Percentiles rank a stretch among this genome's conserved stretches.
phyloP scores from a whole-genome alignment of 495 filamentous ascomycete genomes.

The Aspergillus homomorphus region DNA sequence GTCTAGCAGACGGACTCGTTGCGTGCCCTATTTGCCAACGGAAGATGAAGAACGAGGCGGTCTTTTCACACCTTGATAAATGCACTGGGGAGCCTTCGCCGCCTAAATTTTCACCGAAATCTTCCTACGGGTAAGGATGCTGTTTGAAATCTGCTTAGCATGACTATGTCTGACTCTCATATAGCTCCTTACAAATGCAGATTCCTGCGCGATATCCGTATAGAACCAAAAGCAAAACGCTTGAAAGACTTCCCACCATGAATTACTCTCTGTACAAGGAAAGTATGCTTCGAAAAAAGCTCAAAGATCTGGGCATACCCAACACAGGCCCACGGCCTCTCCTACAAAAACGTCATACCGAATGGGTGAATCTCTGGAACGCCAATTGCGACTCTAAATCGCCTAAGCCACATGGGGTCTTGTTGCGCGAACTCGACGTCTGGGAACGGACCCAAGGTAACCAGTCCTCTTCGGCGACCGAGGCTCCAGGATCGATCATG shows the following conservation, averaged over 20 bases:
- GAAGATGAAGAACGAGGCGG: slow-evolving; percentile 70
- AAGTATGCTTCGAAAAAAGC: slow-evolving; percentile 67
- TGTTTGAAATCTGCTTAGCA: not conserved
- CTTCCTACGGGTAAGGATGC: slow-evolving; percentile 32
- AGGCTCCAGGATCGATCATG: slow-evolving; percentile 49
- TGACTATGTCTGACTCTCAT: slow-evolving; percentile 2
- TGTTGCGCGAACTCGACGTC: slow-evolving; percentile 71
- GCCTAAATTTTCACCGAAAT: slow-evolving; percentile 9
- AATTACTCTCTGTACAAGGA: slow-evolving; percentile 84
- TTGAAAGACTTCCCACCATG: slow-evolving; percentile 66
- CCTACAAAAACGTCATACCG: slow-evolving; percentile 76
- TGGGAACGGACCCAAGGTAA: slow-evolving; percentile 79
- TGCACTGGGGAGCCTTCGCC: slow-evolving; percentile 33
- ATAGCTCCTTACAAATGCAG: slow-evolving; percentile 25
- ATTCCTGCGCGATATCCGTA: slow-evolving; percentile 10
- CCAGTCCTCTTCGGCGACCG: slow-evolving; percentile 23
- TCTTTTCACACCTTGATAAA: slow-evolving; percentile 76
- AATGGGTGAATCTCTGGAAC: slow-evolving; percentile 96
- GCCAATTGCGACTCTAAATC: slow-evolving; percentile 83
- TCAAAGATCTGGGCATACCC: slow-evolving; percentile 79
- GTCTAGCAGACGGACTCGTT: slow-evolving; percentile 67
- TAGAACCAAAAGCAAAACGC: slow-evolving; percentile 30
- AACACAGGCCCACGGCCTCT: slow-evolving; percentile 59
- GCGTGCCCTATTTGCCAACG: slow-evolving; percentile 76
- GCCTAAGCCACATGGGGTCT: slow-evolving; percentile 65